Percentiles rank a stretch among this genome's conserved stretches.
phyloP scores from a whole-genome alignment of 768 basidiomycete genomes.

The Lyophyllum atratum region DNA sequence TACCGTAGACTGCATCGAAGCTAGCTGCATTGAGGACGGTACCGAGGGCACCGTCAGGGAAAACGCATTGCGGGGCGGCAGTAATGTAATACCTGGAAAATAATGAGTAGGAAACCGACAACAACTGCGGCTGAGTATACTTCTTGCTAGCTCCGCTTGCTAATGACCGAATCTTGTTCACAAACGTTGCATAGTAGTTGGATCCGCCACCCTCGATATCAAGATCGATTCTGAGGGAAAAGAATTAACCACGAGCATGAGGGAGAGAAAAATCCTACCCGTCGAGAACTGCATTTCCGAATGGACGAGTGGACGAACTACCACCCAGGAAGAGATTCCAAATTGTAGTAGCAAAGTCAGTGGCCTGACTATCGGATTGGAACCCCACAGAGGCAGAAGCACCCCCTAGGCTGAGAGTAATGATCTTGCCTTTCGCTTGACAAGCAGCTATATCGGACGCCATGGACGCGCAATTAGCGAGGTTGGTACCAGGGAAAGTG shows the following conservation, averaged over 20 bases:
- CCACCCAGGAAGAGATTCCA: slow-evolving; percentile 75
- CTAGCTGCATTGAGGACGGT: slow-evolving; percentile 58
- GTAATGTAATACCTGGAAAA: slow-evolving; percentile 60
- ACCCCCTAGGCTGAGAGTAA: slow-evolving; percentile 61
- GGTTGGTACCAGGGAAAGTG: slow-evolving; percentile 60
- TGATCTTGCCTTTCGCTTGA: slow-evolving; percentile 64
- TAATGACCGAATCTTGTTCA: slow-evolving; percentile 56
- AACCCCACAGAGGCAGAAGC: slow-evolving; percentile 66
- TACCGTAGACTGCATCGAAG: slow-evolving; percentile 74
- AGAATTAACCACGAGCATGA: not conserved
- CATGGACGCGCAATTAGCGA: slow-evolving; percentile 63
- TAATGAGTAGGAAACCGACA: not conserved
- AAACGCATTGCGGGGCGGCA: slow-evolving; percentile 68
- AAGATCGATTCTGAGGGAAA: slow-evolving; percentile 53
- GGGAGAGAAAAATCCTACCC: slow-evolving; percentile 44
- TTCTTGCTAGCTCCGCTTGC: slow-evolving; percentile 52
- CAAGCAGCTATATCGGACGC: slow-evolving; percentile 64
- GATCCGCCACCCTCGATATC: slow-evolving; percentile 73
- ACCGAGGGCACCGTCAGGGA: slow-evolving; percentile 64
- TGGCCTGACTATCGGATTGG: slow-evolving; percentile 55
- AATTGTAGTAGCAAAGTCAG: slow-evolving; percentile 62
- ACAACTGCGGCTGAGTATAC: slow-evolving; percentile 28
- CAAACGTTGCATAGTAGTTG: slow-evolving; percentile 51
- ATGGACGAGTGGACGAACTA: slow-evolving; percentile 59
- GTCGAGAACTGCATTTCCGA: slow-evolving; percentile 71